phyloP scores from a whole-genome alignment of 306 rosid species.

The Pueraria montana region DNA sequence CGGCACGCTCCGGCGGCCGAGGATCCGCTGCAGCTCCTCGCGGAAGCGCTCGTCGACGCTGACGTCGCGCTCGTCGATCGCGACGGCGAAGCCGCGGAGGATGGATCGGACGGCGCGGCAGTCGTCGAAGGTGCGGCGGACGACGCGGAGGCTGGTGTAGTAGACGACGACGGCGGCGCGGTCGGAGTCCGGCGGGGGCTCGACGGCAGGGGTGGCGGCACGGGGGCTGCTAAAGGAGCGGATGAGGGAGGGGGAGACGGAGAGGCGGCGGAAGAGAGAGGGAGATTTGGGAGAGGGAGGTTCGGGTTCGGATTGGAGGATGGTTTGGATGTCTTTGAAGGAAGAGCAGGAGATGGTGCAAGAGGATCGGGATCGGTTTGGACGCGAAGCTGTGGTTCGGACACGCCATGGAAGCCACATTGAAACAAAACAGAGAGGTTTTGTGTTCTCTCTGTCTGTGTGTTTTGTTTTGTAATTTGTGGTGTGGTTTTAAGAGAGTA shows the following conservation, averaged over 20 bases:
- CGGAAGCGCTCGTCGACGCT: constrained; percentile 70
- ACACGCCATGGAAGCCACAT: constrained; percentile 22
- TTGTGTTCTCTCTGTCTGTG: not conserved
- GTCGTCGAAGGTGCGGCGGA: constrained; percentile 84
- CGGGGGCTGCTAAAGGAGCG: constrained; percentile 53
- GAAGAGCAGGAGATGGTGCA: constrained; percentile 63
- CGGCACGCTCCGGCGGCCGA: constrained; percentile 53
- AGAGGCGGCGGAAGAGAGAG: constrained; percentile 71
- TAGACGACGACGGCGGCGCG: constrained; percentile 63
- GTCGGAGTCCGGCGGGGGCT: constrained; percentile 58
- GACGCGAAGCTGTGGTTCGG: not conserved
- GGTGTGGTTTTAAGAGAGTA: not conserved
- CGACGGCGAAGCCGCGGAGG: constrained; percentile 63
- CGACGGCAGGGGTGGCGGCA: not conserved
- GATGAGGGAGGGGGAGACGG: constrained; percentile 60
- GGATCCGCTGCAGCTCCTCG: constrained; percentile 64
- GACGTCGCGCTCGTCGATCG: constrained; percentile 87
- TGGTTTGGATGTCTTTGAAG: constrained; percentile 76
- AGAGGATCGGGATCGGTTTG: constrained; percentile 18
- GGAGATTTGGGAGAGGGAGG: constrained; percentile 63
- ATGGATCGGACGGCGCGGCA: constrained; percentile 73
- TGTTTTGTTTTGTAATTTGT: not conserved
- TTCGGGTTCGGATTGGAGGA: constrained; percentile 56
- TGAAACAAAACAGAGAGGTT: not conserved
- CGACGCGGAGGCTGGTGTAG: constrained; percentile 86